Conservation (phyloP, 169 alveolate species). For the Plasmodium gonderi region DNA sequence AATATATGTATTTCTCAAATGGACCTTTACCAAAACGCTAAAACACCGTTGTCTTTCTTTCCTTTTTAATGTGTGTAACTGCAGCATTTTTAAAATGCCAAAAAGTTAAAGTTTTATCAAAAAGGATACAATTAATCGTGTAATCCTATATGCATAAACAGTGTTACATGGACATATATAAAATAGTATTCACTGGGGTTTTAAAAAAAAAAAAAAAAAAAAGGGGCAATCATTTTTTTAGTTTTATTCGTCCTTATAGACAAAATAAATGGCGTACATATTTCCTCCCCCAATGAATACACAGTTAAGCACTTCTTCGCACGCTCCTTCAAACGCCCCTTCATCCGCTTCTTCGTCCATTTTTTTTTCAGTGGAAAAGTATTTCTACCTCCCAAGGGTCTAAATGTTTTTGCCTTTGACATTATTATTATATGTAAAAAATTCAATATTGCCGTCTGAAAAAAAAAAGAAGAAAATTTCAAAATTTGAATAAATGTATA, state of each 20-base stretch:
- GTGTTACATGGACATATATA: background rate
- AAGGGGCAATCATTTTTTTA: too few species aligned
- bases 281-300: too few species aligned
- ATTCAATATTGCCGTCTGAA: conserved; percentile 63
- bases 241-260: too few species aligned
- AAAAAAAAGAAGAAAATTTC: background rate
- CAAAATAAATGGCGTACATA: too few species aligned
- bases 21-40: background rate
- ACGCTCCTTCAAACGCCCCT: background rate
- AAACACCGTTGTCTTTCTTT: background rate
- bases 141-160: background rate
- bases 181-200: background rate
- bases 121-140: background rate
- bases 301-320: too few species aligned
- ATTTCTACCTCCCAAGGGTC: background rate
- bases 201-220: background rate
- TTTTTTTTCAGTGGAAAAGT: background rate
- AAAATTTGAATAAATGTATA: background rate
- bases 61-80: background rate
- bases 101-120: background rate
- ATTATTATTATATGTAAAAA: conserved; percentile 59
- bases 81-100: background rate
- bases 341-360: background rate
- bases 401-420: conserved; percentile 46
- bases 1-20: background rate